Base-by-base conservation (phyloP, 1,139 yeast genomes). In the Zhuliangozyma parablackwelliae region DNA sequence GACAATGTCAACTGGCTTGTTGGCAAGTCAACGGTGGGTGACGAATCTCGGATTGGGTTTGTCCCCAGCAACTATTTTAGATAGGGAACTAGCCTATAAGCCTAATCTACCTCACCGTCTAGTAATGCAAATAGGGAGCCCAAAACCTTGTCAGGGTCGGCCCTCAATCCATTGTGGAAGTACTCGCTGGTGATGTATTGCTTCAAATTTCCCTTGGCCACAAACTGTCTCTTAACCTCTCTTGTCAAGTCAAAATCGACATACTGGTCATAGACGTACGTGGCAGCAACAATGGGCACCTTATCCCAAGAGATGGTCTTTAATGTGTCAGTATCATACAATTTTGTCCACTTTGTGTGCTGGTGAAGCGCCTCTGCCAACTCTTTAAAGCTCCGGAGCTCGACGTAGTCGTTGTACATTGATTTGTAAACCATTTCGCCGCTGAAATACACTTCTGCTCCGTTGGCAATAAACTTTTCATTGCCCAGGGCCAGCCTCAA, bases 371-470 rank as follows among this genome's bases (percentile, higher is more conserved):
- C 58, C 13, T 65, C 41, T 0, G 78, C 77, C 41, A 76, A 56
- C 1, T 47, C 48, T 40, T 65, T 65, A 33, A 77, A 57, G 7
- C 57, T 59, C n/a, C 56, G 44, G 31, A 78, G 57, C 43, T 72
- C 75, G 0, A 53, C 47, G 46, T 63, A 74, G 43, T 75, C 80
- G 13, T 70, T 73, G 44, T 54, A 67, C 73, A 75, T 73, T 10
- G 72, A 66, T 40, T 65, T 62, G 51, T 56, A 74, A 29, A 77
- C 78, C 78, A 77, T 75, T 47, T 78, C 82, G 7, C 82, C 79
- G 1, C 80, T 75, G 51, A 78, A 77, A 42, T 53, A 70, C 3
- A 65, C 59, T 1, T 41, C 51, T 9, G 39, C 31, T 5, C 41
- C 42, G 7, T 44, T 39, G 37, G 45, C 57, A 1, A 59, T 61